phyloP scores from a whole-genome alignment of 192 early-diverging fungal species.

The Backusella australiensis region DNA sequence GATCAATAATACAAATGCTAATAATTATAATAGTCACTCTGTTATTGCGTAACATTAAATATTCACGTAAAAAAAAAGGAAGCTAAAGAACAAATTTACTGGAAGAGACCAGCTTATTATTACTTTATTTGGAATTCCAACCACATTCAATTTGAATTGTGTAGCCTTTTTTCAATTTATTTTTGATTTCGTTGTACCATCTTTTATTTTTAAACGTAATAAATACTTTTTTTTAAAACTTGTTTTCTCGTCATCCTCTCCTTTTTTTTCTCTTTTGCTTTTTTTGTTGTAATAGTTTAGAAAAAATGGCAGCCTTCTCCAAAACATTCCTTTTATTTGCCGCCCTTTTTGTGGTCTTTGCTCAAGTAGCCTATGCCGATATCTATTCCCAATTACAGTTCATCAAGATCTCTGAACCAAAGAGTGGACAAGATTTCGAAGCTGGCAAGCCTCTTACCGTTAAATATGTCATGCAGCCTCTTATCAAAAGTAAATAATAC shows the following conservation, averaged over 20 bases:
- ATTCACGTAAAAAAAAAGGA: background rate
- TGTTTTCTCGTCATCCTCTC: background rate
- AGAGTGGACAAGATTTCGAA: slow-evolving; percentile 16
- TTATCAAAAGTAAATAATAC: slow-evolving; percentile 25
- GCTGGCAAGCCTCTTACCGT: slow-evolving; percentile 23
- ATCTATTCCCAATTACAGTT: slow-evolving; percentile 37
- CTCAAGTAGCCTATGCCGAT: slow-evolving; percentile 18
- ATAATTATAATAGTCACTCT: background rate
- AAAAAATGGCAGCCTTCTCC: slow-evolving; percentile 1
- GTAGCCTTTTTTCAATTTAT: slow-evolving; percentile 4
- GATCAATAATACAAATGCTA: background rate
- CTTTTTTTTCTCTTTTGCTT: background rate
- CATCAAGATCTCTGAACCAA: slow-evolving; percentile 33
- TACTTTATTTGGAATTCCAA: background rate
- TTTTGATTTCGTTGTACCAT: background rate
- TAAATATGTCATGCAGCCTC: slow-evolving; percentile 38
- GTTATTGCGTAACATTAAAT: background rate
- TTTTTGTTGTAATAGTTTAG: background rate
- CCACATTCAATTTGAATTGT: slow-evolving; percentile 8
- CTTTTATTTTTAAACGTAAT: background rate
- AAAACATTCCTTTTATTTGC: slow-evolving; percentile 9
- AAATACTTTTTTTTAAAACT: background rate
- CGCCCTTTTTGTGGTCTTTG: slow-evolving; percentile 4
- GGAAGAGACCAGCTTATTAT: background rate
- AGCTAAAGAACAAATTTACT: background rate